Percentiles rank a stretch among this genome's conserved stretches.
Conservation (phyloP, 106 monocot species). For the Dactylorhiza incarnata region DNA sequence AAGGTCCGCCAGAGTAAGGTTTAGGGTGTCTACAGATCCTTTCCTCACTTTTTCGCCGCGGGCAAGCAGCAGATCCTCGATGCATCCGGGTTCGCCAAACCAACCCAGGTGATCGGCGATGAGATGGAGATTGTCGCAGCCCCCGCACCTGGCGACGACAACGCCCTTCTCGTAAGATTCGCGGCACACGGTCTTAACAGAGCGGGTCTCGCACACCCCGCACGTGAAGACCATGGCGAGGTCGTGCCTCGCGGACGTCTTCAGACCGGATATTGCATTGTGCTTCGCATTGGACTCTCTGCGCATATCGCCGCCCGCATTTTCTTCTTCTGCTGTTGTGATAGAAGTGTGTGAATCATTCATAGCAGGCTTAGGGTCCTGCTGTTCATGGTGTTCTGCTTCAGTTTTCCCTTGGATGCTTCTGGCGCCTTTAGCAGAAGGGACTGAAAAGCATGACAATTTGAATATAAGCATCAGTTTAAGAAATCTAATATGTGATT, state of each 20-base stretch:
- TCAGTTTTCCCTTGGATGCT: no score
- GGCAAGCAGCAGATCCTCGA: conserved; percentile 67
- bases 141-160: conserved; percentile 65
- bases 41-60: conserved; percentile 70
- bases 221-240: conserved; percentile 84
- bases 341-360: no score
- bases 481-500: no score
- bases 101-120: conserved; percentile 83
- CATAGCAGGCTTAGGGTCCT: no score
- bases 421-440: no score
- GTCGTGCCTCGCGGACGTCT: conserved; percentile 57
- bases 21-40: conserved; percentile 65
- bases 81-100: conserved; percentile 76
- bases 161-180: conserved; percentile 90
- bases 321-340: no score
- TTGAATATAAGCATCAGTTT: no score
- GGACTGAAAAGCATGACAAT: no score
- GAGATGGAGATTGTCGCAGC: conserved; percentile 83
- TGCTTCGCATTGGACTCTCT: conserved; percentile 14
- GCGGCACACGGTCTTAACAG: conserved; percentile 59
- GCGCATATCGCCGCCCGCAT: no score
- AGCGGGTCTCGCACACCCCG: conserved; percentile 84
- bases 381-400: no score
- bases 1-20: conserved; percentile 67
- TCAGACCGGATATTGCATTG: conserved; percentile 44